Evolutionary conservation across 129 eudicot species (phyloP).

Genomic region (Escallonia herrerae): DNA sequence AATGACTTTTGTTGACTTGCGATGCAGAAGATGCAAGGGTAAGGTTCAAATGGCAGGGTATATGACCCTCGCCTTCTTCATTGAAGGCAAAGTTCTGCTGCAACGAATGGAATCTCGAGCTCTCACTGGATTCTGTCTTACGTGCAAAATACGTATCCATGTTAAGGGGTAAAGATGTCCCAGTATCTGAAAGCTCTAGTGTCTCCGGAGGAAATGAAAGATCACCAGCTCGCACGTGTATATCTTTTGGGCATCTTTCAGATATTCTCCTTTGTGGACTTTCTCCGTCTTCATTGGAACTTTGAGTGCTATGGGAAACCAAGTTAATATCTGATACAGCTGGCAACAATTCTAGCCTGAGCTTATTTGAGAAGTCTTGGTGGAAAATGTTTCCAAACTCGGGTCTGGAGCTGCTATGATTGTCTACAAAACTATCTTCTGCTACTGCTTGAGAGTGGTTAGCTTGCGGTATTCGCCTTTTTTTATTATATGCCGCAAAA

Average conservation of each 20-base stretch:
- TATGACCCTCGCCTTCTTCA: constrained; percentile 56
- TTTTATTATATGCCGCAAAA: constrained; percentile 62
- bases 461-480: constrained; percentile 55
- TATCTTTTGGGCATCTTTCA: constrained; percentile 31
- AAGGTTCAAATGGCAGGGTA: constrained; percentile 73
- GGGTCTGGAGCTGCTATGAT: constrained; percentile 51
- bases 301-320: constrained; percentile 76
- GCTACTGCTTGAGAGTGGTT: constrained; percentile 25
- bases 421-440: constrained; percentile 41
- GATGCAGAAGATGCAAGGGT: constrained; percentile 64
- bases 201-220: constrained; percentile 40
- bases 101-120: constrained; percentile 26
- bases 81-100: constrained; percentile 27
- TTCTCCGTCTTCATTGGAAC: constrained; percentile 65
- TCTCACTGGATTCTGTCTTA: constrained; percentile 25
- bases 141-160: constrained; percentile 48
- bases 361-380: constrained; percentile 59
- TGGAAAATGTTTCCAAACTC: constrained; percentile 49
- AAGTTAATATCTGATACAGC: constrained; percentile 73
- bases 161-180: constrained; percentile 55
- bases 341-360: constrained; percentile 64
- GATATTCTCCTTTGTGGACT: constrained; percentile 45
- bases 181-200: constrained; percentile 77
- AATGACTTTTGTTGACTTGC: constrained; percentile 34
- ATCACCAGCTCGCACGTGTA: constrained; percentile 22